Conservation (phyloP, 805 yeast species). For the Teunomyces tritomae region DNA sequence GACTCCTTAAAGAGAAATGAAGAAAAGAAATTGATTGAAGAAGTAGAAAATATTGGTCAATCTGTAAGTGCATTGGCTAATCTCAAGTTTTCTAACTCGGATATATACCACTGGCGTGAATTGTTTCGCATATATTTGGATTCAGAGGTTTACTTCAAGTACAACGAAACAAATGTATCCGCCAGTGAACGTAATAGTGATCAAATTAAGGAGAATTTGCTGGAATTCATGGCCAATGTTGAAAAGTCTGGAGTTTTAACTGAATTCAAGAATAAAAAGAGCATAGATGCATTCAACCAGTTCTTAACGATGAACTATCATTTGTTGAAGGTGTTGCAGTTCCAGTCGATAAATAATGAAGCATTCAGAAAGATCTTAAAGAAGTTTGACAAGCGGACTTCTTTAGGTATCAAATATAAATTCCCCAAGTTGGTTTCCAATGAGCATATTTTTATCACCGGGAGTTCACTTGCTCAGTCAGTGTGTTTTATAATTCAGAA, state of each 20-base stretch:
- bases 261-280: constrained; percentile 46
- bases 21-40: constrained; percentile 40
- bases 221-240: constrained; percentile 39
- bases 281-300: constrained; percentile 42
- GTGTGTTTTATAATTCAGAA: constrained; percentile 56
- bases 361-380: constrained; percentile 70
- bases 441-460: constrained; percentile 43
- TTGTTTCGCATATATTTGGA: constrained; percentile 65
- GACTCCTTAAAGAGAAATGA: constrained; percentile 42
- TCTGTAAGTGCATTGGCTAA: constrained; percentile 31
- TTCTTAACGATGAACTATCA: constrained; percentile 55
- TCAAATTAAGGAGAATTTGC: constrained; percentile 45
- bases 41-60: constrained; percentile 43
- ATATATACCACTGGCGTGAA: constrained; percentile 68
- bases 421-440: constrained; percentile 45
- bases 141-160: constrained; percentile 59
- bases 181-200: constrained; percentile 46
- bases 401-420: constrained; percentile 44
- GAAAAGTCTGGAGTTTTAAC: constrained; percentile 35
- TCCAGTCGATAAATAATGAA: constrained; percentile 57
- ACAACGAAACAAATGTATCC: constrained; percentile 39
- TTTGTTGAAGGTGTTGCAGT: constrained; percentile 55
- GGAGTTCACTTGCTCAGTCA: constrained; percentile 50
- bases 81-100: constrained; percentile 33
- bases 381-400: constrained; percentile 73